phyloP scores from a whole-genome alignment of 106 monocot genomes.

The Xerophyta viscosa region DNA sequence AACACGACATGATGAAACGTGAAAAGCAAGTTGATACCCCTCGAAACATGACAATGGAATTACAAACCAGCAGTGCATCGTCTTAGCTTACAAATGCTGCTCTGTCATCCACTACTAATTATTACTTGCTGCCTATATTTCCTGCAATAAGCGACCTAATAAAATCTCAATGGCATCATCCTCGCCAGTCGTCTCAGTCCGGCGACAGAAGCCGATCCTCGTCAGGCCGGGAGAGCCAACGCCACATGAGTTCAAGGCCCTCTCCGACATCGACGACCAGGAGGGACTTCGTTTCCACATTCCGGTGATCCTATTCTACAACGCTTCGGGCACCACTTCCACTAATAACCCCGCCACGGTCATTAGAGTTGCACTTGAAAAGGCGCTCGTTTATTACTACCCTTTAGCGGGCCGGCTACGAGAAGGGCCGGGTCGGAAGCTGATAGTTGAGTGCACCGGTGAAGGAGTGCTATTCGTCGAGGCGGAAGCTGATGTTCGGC shows the following conservation, averaged over 20 bases:
- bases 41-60: no score
- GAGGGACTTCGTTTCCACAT: slow-evolving; percentile 29
- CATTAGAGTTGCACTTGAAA: slow-evolving; percentile 20
- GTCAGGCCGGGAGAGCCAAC: slow-evolving; percentile 26
- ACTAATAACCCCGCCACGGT: slow-evolving; percentile 20
- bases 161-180: neutral
- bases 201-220: slow-evolving; percentile 17
- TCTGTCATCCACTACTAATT: no score
- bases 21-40: no score
- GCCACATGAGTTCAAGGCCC: slow-evolving; percentile 24
- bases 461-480: slow-evolving; percentile 40
- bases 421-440: slow-evolving; percentile 14
- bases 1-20: no score
- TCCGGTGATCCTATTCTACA: slow-evolving; percentile 12
- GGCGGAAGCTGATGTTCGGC: slow-evolving; percentile 17
- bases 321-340: neutral
- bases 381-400: slow-evolving; percentile 41
- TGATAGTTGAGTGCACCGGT: slow-evolving; percentile 36
- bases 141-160: no score
- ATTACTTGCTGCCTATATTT: no score
- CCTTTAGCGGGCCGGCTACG: slow-evolving; percentile 31
- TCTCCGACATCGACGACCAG: slow-evolving; percentile 45
- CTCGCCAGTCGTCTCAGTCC: slow-evolving; percentile 15
- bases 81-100: no score
- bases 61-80: no score